Evolutionary conservation across 371 early-diverging fungal species (phyloP), one percentile per base, ranked within the genome.

Genomic region (Apophysomyces ossiformis): DNA sequence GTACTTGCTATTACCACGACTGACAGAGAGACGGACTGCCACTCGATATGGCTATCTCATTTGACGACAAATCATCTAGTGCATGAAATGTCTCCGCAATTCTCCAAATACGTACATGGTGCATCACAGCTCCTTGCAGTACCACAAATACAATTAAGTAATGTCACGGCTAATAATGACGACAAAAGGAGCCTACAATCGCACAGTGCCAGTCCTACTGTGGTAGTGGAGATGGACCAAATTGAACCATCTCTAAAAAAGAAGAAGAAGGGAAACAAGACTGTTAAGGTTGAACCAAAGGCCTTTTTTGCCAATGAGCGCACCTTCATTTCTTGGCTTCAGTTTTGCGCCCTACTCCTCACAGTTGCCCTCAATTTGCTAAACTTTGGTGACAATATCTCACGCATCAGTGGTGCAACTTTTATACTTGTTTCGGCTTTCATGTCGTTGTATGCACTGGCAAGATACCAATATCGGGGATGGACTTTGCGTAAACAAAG

Each of bases 291-390:
- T 1, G 99, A 99, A 71, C 99, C 99, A 61, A 99, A 99, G 82
- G 96, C 96, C 26, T 98, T 92, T 78, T 99, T 99, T 84, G 99
- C 99, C 63, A 99, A 99, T 77, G 99, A 99, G 81, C 87, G 99
- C 57, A 99, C 99, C 2, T 99, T 99, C 81, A 82, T 99, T 60
- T 91, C 95, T 12, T 92, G 92, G 92, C 77, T 92, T 50, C 87
- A 92, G 73, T 92, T 92, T 74, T 79, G 89, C 7, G 86, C 90
- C 11, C 73, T 91, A 60, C 69, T 94, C 18, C 86, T 90, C 2
- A 90, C 89, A 11, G 75, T 94, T 3, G 86, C 92, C 9, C 71
- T 94, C 38, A 93, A 89, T 11, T 70, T 94, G 61, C 72, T 94
- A 21, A 94, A 94, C 78, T 93, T 93, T 87, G 92, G 92, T 37